phyloP scores from a whole-genome alignment of 192 early-diverging fungal genomes.

The Rhizoclosmatium globosum region DNA sequence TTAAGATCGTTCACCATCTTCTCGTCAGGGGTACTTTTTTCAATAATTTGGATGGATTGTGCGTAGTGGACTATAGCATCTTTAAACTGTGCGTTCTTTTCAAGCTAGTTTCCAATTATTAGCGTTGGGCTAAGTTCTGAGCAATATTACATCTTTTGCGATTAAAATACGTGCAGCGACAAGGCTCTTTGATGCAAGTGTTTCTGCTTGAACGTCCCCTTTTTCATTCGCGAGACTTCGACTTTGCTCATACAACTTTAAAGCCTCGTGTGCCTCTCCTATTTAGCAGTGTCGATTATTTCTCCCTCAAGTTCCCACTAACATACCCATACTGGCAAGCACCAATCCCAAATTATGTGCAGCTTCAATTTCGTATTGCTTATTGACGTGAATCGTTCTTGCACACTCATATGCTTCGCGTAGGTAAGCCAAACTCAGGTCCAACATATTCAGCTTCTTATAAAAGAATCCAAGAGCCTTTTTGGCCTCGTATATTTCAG shows the following conservation, averaged over 20 bases:
- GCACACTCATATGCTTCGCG: constrained; percentile 45
- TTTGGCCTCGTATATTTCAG: constrained; percentile 43
- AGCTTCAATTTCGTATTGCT: constrained; percentile 50
- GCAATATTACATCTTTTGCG: constrained; percentile 44
- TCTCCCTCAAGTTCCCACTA: too few species aligned
- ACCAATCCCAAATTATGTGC: constrained; percentile 45
- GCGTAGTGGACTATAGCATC: constrained; percentile 51
- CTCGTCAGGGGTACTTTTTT: constrained; percentile 42
- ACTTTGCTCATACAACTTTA: constrained; percentile 48
- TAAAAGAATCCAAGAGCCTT: constrained; percentile 53
- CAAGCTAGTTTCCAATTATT: constrained; percentile 7
- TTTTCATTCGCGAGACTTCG: constrained; percentile 37
- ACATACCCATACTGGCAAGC: constrained; percentile 36
- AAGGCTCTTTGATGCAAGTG: constrained; percentile 38
- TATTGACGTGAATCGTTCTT: constrained; percentile 35
- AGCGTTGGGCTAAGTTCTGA: neutral
- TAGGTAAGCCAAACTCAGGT: constrained; percentile 43
- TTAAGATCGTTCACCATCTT: constrained; percentile 44
- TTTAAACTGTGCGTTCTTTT: constrained; percentile 35
- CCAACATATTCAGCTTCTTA: constrained; percentile 23
- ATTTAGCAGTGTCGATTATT: neutral
- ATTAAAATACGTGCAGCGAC: constrained; percentile 48
- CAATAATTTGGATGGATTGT: constrained; percentile 45
- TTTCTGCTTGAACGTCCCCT: constrained; percentile 37
- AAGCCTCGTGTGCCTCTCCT: constrained; percentile 49